Base-by-base conservation (phyloP, 169 alveolate species). In the Eimeria sp. region DNA sequence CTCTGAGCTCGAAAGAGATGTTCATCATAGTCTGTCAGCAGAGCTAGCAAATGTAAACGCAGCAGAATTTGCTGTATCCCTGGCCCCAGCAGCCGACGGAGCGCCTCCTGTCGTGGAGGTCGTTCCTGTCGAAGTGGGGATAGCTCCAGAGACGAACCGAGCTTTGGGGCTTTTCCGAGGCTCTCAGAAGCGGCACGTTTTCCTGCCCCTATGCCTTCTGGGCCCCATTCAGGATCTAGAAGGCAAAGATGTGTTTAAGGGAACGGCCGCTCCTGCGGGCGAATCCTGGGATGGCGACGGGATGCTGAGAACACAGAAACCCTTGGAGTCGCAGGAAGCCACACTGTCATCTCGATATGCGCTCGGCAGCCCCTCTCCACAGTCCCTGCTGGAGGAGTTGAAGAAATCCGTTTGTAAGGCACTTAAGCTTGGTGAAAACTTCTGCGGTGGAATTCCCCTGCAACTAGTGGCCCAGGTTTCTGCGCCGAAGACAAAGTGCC, bases 141-240 rank as follows among this genome's bases (percentile, higher is more conserved):
- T 86, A 47, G 78, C 80, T 13, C 92, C 78, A 51, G 92, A 86
- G 92, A 86, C 80, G 45, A 22, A 10, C 34, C 43, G 58, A 80
- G 92, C 92, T 18, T 61, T 86, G 92, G 92, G 78, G 58, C 92
- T 86, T 34, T 47, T 70, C 58, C 92, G 80, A 58, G n/a, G 78
- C 57, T 34, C 92, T n/a, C 92, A 61, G 10, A 86, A 58, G 78
- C 75, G 92, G 18, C 92, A 86, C 45, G 43, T 86, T 18, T 86
- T 86, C 20, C 92, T 86, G 58, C 92, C 92, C 16, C 43, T 86
- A 58, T 86, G 80, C 49, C 92, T 86, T 20, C 80, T 86, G 51
- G 92, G 92, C 4, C 78, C 40, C 58, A 49, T 47, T 40, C 40
- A 70, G 13, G 80, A 22, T 30, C 20, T 16, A 5, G 7, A 13